phyloP scores from a whole-genome alignment of 805 yeast species.

The Ogataea haglerorum region DNA sequence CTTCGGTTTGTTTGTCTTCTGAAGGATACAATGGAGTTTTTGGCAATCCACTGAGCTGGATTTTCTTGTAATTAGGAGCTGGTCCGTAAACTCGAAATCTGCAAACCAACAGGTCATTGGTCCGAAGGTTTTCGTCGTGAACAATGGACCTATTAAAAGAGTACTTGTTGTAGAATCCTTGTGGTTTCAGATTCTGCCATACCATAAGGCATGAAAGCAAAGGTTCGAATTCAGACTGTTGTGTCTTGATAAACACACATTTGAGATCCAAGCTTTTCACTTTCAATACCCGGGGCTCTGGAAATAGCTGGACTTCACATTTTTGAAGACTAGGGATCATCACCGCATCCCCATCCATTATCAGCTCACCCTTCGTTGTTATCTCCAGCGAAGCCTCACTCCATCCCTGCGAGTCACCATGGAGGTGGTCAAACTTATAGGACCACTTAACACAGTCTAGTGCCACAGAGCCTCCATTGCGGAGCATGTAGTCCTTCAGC shows the following conservation, averaged over 20 bases:
- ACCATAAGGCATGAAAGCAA: conserved; percentile 40
- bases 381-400: conserved; percentile 23
- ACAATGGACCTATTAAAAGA: conserved; percentile 33
- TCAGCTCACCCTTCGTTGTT: conserved; percentile 26
- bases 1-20: conserved; percentile 37
- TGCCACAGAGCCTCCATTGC: conserved; percentile 15
- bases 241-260: conserved; percentile 25
- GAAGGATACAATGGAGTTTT: conserved; percentile 23
- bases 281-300: conserved; percentile 36
- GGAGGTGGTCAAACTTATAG: conserved; percentile 11
- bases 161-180: conserved; percentile 48
- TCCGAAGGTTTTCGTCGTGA: conserved; percentile 20
- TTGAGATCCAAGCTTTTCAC: conserved; percentile 38
- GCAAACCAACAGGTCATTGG: conserved; percentile 51
- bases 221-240: conserved; percentile 25
- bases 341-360: conserved; percentile 18
- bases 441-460: conserved; percentile 23
- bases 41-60: conserved; percentile 28
- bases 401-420: conserved; percentile 18
- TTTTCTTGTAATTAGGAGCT: conserved; percentile 39
- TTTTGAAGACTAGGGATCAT: conserved; percentile 29
- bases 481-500: conserved; percentile 4
- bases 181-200: conserved; percentile 50
- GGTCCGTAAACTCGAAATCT: conserved; percentile 68
- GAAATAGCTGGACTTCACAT: conserved; percentile 27